Evolutionary conservation across 176 grass and related monocot species (phyloP).

Genomic region (barley (Hordeum vulgare)): DNA sequence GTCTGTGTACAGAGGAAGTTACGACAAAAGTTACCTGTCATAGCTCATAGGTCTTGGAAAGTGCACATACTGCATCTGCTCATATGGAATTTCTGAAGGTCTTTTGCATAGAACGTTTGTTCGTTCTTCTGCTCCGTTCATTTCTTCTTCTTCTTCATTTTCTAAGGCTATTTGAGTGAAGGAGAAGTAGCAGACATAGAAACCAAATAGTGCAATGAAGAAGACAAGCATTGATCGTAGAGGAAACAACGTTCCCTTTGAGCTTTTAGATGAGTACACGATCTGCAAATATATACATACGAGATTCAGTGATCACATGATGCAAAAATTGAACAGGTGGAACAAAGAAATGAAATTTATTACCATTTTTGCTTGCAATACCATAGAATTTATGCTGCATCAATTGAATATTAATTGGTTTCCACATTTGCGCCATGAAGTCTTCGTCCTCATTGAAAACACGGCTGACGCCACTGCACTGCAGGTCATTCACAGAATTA

Average conservation of each 20-base stretch:
- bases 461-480: neutral
- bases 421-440: neutral
- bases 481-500: neutral
- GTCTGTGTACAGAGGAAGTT: neutral
- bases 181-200: conserved; percentile 69
- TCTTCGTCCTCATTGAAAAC: conserved; percentile 29
- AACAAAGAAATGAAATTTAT: neutral
- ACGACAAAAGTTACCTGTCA: conserved; percentile 33
- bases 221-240: conserved; percentile 53
- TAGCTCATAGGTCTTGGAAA: conserved; percentile 72
- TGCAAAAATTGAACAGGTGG: neutral
- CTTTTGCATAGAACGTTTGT: conserved; percentile 27
- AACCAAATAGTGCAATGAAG: conserved; percentile 60
- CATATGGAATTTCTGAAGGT: conserved; percentile 17
- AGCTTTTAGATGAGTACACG: conserved; percentile 47
- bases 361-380: conserved; percentile 48
- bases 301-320: neutral
- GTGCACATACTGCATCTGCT: conserved; percentile 54
- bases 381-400: conserved; percentile 3
- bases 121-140: neutral
- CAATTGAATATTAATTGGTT: neutral
- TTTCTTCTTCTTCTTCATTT: conserved; percentile 17
- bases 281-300: conserved; percentile 31
- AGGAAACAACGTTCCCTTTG: conserved; percentile 42
- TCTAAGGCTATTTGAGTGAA: conserved; percentile 61